phyloP scores from a whole-genome alignment of 1,139 yeast genomes.

The Blastobotrys apis region DNA sequence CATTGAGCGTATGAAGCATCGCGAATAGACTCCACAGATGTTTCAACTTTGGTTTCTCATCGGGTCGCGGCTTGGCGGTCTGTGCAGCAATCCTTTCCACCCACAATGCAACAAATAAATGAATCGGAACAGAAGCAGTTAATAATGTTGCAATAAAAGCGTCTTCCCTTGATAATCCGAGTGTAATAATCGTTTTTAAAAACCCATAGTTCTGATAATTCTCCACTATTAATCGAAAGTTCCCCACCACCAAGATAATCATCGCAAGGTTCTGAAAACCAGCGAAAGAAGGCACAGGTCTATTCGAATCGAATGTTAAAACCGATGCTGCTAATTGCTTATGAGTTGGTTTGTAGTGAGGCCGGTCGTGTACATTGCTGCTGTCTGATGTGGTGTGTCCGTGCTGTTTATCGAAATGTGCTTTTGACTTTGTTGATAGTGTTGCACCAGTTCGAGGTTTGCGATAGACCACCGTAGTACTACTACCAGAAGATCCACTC shows the following conservation, averaged over 20 bases:
- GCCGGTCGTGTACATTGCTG: constrained; percentile 1
- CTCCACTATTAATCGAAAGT: constrained; percentile 38
- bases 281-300: constrained; percentile 25
- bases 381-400: not conserved
- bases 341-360: constrained; percentile 26
- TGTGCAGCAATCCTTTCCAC: constrained; percentile 32
- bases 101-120: constrained; percentile 36
- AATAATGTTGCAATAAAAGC: constrained; percentile 27
- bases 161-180: constrained; percentile 36
- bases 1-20: constrained; percentile 35
- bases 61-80: constrained; percentile 8
- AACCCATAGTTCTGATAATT: constrained; percentile 39
- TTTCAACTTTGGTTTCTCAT: constrained; percentile 18
- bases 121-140: constrained; percentile 35
- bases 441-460: not conserved
- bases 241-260: constrained; percentile 38
- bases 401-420: not conserved
- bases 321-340: constrained; percentile 21
- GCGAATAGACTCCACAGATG: constrained; percentile 35
- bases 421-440: constrained; percentile 1
- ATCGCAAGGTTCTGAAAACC: constrained; percentile 42
- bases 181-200: constrained; percentile 30
- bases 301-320: constrained; percentile 20
- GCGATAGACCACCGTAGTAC: not conserved
- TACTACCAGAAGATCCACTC: constrained; percentile 1